Evolutionary conservation across 768 basidiomycete species (phyloP), one percentile per base, ranked within the genome.

Genomic region (Naganishia friedmannii): DNA sequence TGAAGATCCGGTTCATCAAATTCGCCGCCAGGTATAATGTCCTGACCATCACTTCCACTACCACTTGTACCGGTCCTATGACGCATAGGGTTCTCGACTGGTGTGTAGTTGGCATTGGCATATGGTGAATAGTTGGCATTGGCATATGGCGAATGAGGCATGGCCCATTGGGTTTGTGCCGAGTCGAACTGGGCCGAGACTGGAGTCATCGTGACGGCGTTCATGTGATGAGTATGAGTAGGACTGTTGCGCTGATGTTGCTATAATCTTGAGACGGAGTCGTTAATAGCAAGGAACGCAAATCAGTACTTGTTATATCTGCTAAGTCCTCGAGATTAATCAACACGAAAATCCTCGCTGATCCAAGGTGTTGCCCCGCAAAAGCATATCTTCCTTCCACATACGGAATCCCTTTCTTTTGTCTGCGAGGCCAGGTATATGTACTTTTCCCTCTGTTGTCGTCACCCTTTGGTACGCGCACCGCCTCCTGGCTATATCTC

Each of bases 11-110:
- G 42, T 10, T 42, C 60, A 23, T 63, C 60, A 45, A 63, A 63
- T 19, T 39, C 39, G 60, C 60, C 60, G 13, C 60, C 60, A 45
- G 60, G 60, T 2, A 63, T 63, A 28, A 63, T 63, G 26, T 45
- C 60, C 26, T 63, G 31, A 37, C 57, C 34, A 34, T 58, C 60
- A 19, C 39, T 45, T 28, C 39, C 42, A 15, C 60, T 45, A 15
- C 28, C 39, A 29, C 60, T 63, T 29, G 23, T 26, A 26, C 60
- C 42, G 13, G 60, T 63, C 2, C 39, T 26, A 8, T 42, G 37
- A 19, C 60, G n/a, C 12, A n/a, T 26, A 45, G 42, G 6, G 3
- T 42, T 29, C 23, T 39, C 15, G 6, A 26, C 23, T 19, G 60
- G 23, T 46, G 39, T 17, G 10, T 63, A 34, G 37, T 63, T 26